Evolutionary conservation across 1,284 basidiomycete genomes (phyloP).

Genomic region (Ustilago tritici): DNA sequence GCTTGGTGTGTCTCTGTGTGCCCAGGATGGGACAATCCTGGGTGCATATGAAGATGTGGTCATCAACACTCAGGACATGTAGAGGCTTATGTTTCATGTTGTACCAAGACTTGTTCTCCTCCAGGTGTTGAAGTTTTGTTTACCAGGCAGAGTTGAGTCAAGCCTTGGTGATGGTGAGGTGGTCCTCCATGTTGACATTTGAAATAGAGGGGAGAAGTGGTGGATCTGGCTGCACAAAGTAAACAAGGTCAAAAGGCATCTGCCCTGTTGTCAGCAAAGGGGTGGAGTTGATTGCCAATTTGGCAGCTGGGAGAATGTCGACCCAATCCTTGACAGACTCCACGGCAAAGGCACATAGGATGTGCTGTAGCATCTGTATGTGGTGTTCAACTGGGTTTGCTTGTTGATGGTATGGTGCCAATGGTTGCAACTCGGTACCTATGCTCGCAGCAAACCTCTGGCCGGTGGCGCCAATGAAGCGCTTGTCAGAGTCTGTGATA

Average conservation of each 20-base stretch:
- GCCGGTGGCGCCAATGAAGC: neutral
- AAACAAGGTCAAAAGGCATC: neutral
- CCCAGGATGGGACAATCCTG: neutral
- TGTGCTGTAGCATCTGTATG: neutral
- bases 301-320: too few relatives aligned
- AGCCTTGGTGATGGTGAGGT: neutral
- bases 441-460: neutral
- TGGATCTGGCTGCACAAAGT: neutral
- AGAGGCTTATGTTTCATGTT: neutral
- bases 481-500: neutral
- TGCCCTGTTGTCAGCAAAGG: neutral
- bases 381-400: conserved; percentile 5
- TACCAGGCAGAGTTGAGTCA: neutral
- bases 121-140: neutral
- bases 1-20: neutral
- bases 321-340: neutral
- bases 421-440: neutral
- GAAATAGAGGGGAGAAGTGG: neutral
- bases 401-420: conserved; percentile 4
- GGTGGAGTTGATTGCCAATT: neutral
- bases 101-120: neutral
- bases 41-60: neutral
- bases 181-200: neutral
- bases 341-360: neutral
- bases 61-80: neutral